Evolutionary conservation across 345 rosid genomes (phyloP).

Genomic region (Syzygium grande): DNA sequence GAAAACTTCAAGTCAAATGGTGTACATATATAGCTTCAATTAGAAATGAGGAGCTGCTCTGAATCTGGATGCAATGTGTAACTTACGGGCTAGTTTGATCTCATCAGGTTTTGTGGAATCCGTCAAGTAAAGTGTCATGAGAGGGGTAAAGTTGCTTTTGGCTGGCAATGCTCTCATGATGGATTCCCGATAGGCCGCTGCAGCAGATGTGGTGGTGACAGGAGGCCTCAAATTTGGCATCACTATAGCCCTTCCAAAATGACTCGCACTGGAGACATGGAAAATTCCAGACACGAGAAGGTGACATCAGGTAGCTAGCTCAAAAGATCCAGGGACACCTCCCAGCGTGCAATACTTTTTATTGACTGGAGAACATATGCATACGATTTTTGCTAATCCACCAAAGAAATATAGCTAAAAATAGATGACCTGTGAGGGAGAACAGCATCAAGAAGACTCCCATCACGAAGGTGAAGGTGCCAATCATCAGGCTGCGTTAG

Average conservation of each 20-base stretch:
- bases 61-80: not conserved
- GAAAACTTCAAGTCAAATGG: not conserved
- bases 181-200: constrained; percentile 36
- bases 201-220: constrained; percentile 68
- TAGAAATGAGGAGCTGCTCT: not conserved
- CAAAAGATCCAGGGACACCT: not conserved
- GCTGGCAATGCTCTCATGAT: constrained; percentile 35
- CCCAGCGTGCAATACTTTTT: not conserved
- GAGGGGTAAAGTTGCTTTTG: constrained; percentile 58
- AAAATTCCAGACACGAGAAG: not conserved
- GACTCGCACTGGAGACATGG: constrained; percentile 35
- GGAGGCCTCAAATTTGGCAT: constrained; percentile 96
- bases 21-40: not conserved
- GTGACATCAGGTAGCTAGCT: not conserved
- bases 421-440: constrained; percentile 55
- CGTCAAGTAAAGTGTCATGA: constrained; percentile 92
- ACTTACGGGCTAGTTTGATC: constrained; percentile 85
- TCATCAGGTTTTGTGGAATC: constrained; percentile 77
- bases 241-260: constrained; percentile 79
- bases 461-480: constrained; percentile 89
- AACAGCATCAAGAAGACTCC: constrained; percentile 61
- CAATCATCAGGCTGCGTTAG: constrained; percentile 76
- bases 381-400: not conserved
- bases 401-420: not conserved
- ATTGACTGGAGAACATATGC: not conserved